These are phyloP conservation scores for Parietaria judaica DNA, from an alignment of 306 rosid genomes.

Conservation along the genomic window DNA sequence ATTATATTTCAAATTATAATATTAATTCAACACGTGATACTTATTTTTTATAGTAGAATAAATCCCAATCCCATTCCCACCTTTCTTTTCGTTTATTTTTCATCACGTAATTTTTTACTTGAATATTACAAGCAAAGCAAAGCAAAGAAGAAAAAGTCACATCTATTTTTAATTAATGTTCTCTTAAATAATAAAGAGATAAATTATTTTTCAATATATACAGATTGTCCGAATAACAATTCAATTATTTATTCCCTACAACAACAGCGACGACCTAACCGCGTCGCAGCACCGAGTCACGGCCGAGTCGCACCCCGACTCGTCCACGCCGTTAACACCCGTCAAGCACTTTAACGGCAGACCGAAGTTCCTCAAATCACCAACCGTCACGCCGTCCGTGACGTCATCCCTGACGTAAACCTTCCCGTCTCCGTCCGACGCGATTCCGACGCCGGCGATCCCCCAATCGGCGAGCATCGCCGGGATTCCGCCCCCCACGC, in stretches of 20 bases:
- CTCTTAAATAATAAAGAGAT: neutral
- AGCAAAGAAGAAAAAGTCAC: too few species aligned
- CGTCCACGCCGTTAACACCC: conserved; percentile 26
- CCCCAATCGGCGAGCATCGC: conserved; percentile 55
- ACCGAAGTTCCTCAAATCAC: conserved; percentile 47
- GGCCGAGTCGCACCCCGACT: conserved; percentile 22
- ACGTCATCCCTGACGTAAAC: conserved; percentile 40
- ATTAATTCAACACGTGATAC: too few species aligned
- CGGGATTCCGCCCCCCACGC: conserved; percentile 45
- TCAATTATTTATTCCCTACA: neutral
- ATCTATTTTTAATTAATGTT: too few species aligned
- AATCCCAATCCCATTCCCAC: too few species aligned
- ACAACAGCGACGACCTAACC: conserved; percentile 18
- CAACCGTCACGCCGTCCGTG: conserved; percentile 29
- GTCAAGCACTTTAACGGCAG: conserved; percentile 34
- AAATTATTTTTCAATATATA: conserved; percentile 6
- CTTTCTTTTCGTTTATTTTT: too few species aligned
- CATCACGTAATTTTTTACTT: too few species aligned
- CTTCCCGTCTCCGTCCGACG: conserved; percentile 34
- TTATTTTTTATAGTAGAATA: too few species aligned
- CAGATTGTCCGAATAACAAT: conserved; percentile 5
- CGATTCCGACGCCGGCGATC: conserved; percentile 29
- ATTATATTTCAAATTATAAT: too few species aligned
- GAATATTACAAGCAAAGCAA: too few species aligned
- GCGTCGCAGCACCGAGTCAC: conserved; percentile 20